phyloP scores from a whole-genome alignment of 345 rosid genomes.

The Luvunga scandens region DNA sequence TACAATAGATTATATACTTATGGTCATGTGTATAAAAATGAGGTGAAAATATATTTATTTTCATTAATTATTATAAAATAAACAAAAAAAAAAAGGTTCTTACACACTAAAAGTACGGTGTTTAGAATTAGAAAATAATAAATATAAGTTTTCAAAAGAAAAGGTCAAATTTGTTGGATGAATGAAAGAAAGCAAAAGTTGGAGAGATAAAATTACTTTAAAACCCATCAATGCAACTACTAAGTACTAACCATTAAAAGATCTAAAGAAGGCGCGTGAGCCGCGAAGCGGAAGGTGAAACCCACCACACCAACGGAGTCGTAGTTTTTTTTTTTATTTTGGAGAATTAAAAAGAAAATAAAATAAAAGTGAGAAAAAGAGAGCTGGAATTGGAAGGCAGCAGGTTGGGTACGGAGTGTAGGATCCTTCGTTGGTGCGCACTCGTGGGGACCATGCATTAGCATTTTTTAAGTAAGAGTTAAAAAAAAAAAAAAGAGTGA shows the following conservation, averaged over 20 bases:
- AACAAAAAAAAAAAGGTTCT: no score
- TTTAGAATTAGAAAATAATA: background rate
- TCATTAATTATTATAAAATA: no score
- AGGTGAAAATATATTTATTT: no score
- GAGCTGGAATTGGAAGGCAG: conserved; percentile 11
- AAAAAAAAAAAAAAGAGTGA: no score
- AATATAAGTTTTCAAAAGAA: no score
- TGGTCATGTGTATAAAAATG: no score
- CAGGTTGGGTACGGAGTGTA: background rate
- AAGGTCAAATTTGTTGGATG: background rate
- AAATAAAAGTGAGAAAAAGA: background rate
- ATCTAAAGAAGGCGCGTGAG: background rate
- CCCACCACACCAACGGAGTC: background rate
- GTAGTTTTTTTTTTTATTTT: background rate
- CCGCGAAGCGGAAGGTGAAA: background rate
- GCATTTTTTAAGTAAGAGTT: background rate
- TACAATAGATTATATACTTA: fast-evolving
- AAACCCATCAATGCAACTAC: background rate
- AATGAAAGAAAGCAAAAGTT: background rate
- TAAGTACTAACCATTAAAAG: no score
- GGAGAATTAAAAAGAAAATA: background rate
- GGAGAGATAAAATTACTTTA: background rate
- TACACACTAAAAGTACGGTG: background rate
- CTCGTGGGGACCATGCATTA: background rate
- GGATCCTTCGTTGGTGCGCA: conserved; percentile 7